Conservation (phyloP, 805 yeast genomes). For the Torulaspora gathmanii region DNA sequence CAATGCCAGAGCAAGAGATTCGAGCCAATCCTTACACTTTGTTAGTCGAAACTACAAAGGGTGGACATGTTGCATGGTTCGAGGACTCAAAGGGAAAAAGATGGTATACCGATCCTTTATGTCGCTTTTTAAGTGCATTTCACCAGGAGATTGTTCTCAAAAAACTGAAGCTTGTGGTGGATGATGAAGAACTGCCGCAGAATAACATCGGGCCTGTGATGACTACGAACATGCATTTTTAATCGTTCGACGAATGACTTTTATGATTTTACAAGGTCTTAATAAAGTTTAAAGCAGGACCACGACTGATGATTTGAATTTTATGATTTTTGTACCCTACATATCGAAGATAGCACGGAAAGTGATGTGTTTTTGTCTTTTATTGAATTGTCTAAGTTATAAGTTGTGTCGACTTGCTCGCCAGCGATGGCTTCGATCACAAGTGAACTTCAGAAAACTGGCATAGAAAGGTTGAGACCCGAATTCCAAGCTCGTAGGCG, state of each 20-base stretch:
- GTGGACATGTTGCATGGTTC: constrained; percentile 85
- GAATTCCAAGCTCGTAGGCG: too few relatives aligned
- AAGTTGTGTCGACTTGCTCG: not conserved
- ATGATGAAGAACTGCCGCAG: constrained; percentile 14
- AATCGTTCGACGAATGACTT: too few relatives aligned
- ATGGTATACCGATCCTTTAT: constrained; percentile 58
- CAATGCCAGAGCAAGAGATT: constrained; percentile 51
- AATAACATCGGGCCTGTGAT: constrained; percentile 16
- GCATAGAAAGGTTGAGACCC: not conserved
- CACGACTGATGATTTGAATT: not conserved
- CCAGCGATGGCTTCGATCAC: not conserved
- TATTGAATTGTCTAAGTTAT: not conserved
- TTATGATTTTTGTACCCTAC: not conserved
- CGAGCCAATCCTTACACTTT: constrained; percentile 54
- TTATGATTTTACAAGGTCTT: too few relatives aligned
- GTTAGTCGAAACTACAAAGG: constrained; percentile 56
- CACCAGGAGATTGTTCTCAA: constrained; percentile 31
- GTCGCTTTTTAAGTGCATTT: constrained; percentile 40
- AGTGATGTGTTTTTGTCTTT: not conserved
- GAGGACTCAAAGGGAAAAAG: constrained; percentile 48
- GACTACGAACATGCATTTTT: constrained; percentile 14
- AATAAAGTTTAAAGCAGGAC: too few relatives aligned
- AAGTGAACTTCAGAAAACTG: not conserved
- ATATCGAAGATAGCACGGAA: not conserved
- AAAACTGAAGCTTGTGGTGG: constrained; percentile 17